Percentiles rank a stretch among this genome's conserved stretches.
phyloP scores from a whole-genome alignment of 228 moss, liverwort and hornwort species.

The Sphagnum fallax region DNA sequence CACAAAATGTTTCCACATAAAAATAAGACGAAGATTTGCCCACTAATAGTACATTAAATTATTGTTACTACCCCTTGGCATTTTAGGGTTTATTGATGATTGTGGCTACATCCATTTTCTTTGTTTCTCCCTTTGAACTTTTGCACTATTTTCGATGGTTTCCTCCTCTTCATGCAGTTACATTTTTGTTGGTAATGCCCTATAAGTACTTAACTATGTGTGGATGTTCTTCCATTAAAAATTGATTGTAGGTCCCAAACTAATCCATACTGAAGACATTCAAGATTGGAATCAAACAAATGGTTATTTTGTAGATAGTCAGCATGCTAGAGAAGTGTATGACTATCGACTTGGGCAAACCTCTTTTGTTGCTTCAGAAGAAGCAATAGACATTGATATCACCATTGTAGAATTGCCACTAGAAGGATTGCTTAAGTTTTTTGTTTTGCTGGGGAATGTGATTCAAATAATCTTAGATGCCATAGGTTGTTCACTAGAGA shows the following conservation, averaged over 20 bases:
- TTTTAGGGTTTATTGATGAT: too few relatives aligned
- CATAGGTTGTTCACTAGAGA: conserved; percentile 82
- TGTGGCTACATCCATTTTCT: too few relatives aligned
- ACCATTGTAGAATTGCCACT: conserved; percentile 64
- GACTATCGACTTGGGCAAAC: conserved; percentile 86
- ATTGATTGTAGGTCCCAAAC: conserved; percentile 64
- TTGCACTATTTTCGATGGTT: too few relatives aligned
- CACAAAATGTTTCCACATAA: too few relatives aligned
- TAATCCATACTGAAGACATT: conserved; percentile 68
- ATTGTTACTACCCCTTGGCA: too few relatives aligned
- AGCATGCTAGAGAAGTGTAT: conserved; percentile 75
- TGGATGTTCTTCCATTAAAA: conserved; percentile 94
- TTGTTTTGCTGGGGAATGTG: conserved; percentile 65
- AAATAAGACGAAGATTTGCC: too few relatives aligned
- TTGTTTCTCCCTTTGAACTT: too few relatives aligned
- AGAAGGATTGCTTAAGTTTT: conserved; percentile 83
- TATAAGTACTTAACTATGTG: conserved; percentile 90
- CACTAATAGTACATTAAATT: too few relatives aligned
- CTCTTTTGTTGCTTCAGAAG: conserved; percentile 33
- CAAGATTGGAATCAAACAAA: conserved; percentile 84
- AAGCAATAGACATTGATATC: conserved; percentile 42
- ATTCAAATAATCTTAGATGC: conserved; percentile 81
- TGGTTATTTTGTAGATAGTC: conserved; percentile 81
- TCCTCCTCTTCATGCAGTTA: too few relatives aligned
- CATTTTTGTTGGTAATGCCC: not conserved